phyloP scores from a whole-genome alignment of 164 flowering plant genomes.

The Cinnamomum micranthum region DNA sequence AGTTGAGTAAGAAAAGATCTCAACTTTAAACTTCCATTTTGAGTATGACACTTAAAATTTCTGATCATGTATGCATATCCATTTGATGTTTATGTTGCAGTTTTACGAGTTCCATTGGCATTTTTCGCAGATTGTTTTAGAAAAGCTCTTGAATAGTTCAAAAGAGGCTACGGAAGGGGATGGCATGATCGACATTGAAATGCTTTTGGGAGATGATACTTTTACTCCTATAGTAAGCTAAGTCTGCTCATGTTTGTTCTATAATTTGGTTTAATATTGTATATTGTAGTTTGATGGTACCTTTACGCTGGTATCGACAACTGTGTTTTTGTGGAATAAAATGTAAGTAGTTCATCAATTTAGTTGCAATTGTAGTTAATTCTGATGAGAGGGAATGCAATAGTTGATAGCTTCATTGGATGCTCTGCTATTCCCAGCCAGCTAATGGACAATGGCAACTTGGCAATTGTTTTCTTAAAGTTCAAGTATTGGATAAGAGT shows the following conservation, averaged over 20 bases:
- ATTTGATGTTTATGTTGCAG: neutral
- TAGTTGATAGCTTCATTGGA: too few relatives aligned
- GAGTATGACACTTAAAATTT: too few relatives aligned
- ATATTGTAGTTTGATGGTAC: neutral
- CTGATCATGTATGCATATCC: neutral
- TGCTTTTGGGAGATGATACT: constrained; percentile 56
- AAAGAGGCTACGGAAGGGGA: constrained; percentile 42
- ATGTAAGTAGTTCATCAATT: too few relatives aligned
- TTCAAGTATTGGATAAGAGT: too few relatives aligned
- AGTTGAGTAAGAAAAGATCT: too few relatives aligned
- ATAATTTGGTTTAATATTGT: constrained; percentile 7
- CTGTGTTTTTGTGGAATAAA: too few relatives aligned
- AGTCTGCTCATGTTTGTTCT: constrained; percentile 2
- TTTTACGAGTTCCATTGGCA: neutral
- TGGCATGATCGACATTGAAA: constrained; percentile 55
- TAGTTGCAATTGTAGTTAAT: too few relatives aligned
- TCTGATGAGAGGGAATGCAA: too few relatives aligned
- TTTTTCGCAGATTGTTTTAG: constrained; percentile 32
- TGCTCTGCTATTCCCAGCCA: too few relatives aligned
- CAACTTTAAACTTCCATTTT: too few relatives aligned
- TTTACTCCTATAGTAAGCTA: constrained; percentile 39
- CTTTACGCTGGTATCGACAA: neutral
- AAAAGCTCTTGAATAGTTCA: constrained; percentile 22
- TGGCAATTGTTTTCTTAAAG: too few relatives aligned
- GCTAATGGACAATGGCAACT: too few relatives aligned